These are phyloP conservation scores for Coix lacrymajobi DNA, from an alignment of 176 grass and related monocot genomes.

Conservation along the genomic window DNA sequence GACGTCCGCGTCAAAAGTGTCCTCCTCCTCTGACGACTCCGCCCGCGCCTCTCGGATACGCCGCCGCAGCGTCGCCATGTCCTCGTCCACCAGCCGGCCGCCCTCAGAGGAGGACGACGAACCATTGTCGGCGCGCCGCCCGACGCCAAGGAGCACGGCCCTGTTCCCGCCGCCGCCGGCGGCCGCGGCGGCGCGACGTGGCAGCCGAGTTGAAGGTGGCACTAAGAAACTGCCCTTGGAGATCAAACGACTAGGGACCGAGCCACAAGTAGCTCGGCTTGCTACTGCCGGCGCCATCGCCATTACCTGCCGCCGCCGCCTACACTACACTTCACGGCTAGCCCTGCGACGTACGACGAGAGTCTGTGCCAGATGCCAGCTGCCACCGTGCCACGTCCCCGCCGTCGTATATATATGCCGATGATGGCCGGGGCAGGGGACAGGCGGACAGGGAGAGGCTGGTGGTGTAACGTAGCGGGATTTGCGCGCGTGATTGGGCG, in stretches of 20 bases:
- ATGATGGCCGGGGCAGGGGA: not conserved
- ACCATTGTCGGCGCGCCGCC: not conserved
- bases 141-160: not conserved
- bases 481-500: not conserved
- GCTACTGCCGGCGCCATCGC: conserved; percentile 1
- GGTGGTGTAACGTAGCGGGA: not conserved
- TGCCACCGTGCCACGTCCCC: not conserved
- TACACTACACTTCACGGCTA: not conserved
- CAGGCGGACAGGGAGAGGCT: not conserved
- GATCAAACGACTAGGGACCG: not conserved
- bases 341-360: not conserved
- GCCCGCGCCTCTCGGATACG: conserved; percentile 46
- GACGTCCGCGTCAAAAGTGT: not conserved
- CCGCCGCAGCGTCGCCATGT: conserved; percentile 57
- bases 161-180: not conserved
- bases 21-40: conserved; percentile 23
- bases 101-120: not conserved
- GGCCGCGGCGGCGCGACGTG: not conserved
- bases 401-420: not conserved
- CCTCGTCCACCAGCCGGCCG: conserved; percentile 45
- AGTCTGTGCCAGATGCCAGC: not conserved
- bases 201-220: not conserved
- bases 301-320: not conserved
- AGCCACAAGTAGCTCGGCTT: not conserved
- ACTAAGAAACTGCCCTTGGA: not conserved